These are phyloP conservation scores for Boletellus dicymbophilus DNA, from an alignment of 1,284 basidiomycete species.

Conservation along the genomic window DNA sequence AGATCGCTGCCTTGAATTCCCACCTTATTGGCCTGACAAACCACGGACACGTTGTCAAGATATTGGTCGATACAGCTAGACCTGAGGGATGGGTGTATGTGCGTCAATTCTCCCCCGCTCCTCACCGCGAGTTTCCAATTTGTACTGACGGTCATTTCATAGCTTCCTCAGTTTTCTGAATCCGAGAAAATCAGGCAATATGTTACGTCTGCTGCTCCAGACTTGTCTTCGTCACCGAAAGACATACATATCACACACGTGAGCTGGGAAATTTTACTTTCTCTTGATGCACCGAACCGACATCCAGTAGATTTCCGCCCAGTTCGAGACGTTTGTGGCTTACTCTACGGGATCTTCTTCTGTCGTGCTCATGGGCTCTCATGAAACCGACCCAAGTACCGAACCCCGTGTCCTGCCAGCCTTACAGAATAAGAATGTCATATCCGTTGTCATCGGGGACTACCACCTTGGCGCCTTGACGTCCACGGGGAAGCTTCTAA, in stretches of 20 bases:
- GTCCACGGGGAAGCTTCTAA: constrained; percentile 70
- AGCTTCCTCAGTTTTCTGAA: constrained; percentile 77
- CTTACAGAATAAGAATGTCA: constrained; percentile 73
- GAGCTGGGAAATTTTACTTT: constrained; percentile 14
- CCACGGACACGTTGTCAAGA: constrained; percentile 72
- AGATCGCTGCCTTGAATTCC: constrained; percentile 74
- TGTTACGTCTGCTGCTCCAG: constrained; percentile 39
- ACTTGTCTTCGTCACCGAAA: constrained; percentile 39
- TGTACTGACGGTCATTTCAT: constrained; percentile 12
- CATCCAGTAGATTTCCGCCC: constrained; percentile 73
- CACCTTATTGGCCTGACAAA: constrained; percentile 78
- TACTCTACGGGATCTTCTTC: constrained; percentile 75
- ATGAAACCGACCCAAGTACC: constrained; percentile 41
- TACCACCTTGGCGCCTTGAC: constrained; percentile 90
- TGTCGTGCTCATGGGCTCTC: constrained; percentile 64
- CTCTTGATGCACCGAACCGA: constrained; percentile 14
- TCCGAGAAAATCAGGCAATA: constrained; percentile 47
- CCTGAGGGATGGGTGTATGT: constrained; percentile 77
- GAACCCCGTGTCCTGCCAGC: constrained; percentile 64
- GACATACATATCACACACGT: constrained; percentile 73
- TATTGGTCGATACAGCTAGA: constrained; percentile 42
- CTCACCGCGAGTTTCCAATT: no score
- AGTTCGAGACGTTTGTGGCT: constrained; percentile 77
- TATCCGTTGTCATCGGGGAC: constrained; percentile 87
- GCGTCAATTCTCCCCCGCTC: constrained; percentile 28